These are phyloP conservation scores for Gossypium ekmanianum DNA, from an alignment of 345 rosid genomes.

Conservation along the genomic window DNA sequence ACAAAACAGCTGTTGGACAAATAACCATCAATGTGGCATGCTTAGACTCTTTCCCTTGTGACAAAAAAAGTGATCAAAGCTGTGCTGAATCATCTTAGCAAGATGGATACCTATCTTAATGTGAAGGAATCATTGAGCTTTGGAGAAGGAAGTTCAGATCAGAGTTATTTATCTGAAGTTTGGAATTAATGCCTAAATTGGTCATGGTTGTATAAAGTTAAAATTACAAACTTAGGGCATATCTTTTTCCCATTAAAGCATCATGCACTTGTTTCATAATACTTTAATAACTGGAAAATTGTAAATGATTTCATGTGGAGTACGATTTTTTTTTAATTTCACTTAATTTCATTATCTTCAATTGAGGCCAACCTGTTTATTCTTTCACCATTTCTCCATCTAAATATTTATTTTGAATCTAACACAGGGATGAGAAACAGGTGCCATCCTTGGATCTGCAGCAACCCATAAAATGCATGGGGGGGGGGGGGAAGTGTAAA, in stretches of 20 bases:
- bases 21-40: slow-evolving; percentile 14
- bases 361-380: too few relatives aligned
- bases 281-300: not conserved
- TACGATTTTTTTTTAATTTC: not conserved
- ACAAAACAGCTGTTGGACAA: slow-evolving; percentile 1
- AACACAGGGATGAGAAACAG: too few relatives aligned
- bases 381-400: too few relatives aligned
- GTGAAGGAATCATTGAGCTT: slow-evolving; percentile 34
- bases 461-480: too few relatives aligned
- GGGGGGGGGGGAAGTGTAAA: too few relatives aligned
- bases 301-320: not conserved
- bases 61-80: slow-evolving; percentile 35
- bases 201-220: not conserved
- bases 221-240: not conserved
- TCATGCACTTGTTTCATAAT: not conserved
- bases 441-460: too few relatives aligned
- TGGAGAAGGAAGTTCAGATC: slow-evolving; percentile 31
- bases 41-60: slow-evolving; percentile 30
- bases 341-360: too few relatives aligned
- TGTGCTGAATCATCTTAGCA: slow-evolving; percentile 36
- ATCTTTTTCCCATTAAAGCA: not conserved
- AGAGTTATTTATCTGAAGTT: slow-evolving; percentile 37
- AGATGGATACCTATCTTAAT: slow-evolving; percentile 25
- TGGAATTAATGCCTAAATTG: slow-evolving; percentile 18
- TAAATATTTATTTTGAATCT: too few relatives aligned